Evolutionary conservation across 2,329 filamentous ascomycete genomes (phyloP).

Genomic region (Aspergillus caelatus): DNA sequence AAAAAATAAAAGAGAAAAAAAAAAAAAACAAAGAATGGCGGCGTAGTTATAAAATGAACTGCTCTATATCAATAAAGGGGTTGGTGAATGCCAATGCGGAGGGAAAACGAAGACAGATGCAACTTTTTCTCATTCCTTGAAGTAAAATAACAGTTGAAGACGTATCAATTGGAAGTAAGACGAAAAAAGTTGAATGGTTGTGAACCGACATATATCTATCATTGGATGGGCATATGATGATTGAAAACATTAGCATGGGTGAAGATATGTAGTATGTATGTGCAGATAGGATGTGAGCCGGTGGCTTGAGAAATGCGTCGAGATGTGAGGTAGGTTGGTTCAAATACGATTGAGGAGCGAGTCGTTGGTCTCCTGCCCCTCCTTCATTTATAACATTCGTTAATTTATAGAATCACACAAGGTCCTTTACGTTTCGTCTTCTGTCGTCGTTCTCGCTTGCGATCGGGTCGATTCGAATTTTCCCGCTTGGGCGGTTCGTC

Average conservation of each 20-base stretch:
- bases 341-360: neutral
- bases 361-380: conserved; percentile 6
- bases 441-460: conserved; percentile 36
- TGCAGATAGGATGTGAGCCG: conserved; percentile 12
- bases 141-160: conserved; percentile 17
- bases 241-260: conserved; percentile 31
- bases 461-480: conserved; percentile 35
- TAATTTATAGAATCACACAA: conserved; percentile 43
- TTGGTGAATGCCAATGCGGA: neutral
- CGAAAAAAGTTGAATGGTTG: conserved; percentile 25
- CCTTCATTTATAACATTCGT: conserved; percentile 7
- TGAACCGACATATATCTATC: conserved; percentile 35
- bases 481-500: conserved; percentile 39
- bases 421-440: conserved; percentile 37
- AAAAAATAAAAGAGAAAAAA: neutral
- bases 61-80: neutral
- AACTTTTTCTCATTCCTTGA: conserved; percentile 24
- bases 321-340: neutral
- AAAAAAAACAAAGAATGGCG: neutral
- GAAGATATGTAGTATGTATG: conserved; percentile 27
- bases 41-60: neutral
- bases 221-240: conserved; percentile 21
- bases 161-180: conserved; percentile 25
- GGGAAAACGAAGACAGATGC: conserved; percentile 5
- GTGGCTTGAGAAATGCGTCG: neutral